Conservation (phyloP, 2,329 filamentous ascomycete genomes). For the Aaosphaeria pasadenensis region DNA sequence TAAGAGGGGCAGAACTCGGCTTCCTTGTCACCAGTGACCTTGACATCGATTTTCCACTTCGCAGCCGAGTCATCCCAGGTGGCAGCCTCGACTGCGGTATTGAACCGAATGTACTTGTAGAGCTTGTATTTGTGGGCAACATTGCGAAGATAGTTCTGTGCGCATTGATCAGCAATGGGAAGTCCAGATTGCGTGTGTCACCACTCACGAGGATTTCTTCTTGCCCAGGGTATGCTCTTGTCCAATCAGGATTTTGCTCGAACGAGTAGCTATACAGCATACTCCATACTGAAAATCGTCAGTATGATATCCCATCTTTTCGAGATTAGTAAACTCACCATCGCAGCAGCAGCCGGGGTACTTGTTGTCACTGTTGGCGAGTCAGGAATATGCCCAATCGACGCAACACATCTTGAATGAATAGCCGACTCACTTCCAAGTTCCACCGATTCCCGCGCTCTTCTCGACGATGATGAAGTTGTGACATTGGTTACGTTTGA, state of each 20-base stretch:
- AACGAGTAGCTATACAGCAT: slow-evolving; percentile 60
- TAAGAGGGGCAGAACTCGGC: slow-evolving; percentile 53
- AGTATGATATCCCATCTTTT: not conserved
- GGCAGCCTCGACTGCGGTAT: slow-evolving; percentile 26
- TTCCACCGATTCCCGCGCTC: slow-evolving; percentile 52
- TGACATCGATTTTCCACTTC: slow-evolving; percentile 13
- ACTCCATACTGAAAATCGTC: slow-evolving; percentile 44
- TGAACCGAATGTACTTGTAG: slow-evolving; percentile 26
- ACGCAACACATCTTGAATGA: too few species aligned
- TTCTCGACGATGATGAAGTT: slow-evolving; percentile 60
- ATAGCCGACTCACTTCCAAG: slow-evolving; percentile 38
- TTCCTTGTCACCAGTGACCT: slow-evolving; percentile 27
- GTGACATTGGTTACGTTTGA: slow-evolving; percentile 49
- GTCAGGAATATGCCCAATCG: not conserved
- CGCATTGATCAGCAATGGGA: not conserved
- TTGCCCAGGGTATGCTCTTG: slow-evolving; percentile 57
- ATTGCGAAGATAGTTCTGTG: slow-evolving; percentile 50
- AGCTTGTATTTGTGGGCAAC: slow-evolving; percentile 34
- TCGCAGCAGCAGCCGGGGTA: slow-evolving; percentile 58
- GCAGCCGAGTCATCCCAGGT: slow-evolving; percentile 37
- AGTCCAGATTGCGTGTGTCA: not conserved
- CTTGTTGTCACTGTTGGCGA: slow-evolving; percentile 46
- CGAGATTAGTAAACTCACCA: slow-evolving; percentile 21
- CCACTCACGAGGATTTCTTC: slow-evolving; percentile 55
- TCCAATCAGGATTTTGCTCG: slow-evolving; percentile 58